These are phyloP conservation scores for Heritiera littoralis DNA, from an alignment of 345 rosid species.

Conservation along the genomic window DNA sequence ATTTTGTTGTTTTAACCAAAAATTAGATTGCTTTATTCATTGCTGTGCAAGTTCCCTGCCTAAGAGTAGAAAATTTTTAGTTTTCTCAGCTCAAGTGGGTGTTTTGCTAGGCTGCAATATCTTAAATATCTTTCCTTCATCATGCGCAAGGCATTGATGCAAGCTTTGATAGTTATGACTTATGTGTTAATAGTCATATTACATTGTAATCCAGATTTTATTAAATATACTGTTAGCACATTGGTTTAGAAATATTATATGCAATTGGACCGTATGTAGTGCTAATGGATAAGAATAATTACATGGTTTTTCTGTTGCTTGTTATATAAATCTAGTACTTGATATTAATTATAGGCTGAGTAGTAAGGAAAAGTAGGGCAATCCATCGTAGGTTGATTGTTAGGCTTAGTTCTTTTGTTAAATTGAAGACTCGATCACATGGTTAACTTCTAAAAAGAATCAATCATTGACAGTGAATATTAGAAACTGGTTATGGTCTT, in stretches of 20 bases:
- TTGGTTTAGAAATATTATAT: not conserved
- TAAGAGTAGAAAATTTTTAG: not conserved
- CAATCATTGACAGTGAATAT: not conserved
- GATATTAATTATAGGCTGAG: not conserved
- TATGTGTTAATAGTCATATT: not conserved
- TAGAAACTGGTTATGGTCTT: constrained; percentile 5
- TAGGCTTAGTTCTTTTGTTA: not conserved
- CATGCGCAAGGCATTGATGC: not conserved
- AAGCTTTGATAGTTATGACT: not conserved
- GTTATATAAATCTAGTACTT: not conserved
- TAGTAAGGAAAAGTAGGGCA: not conserved
- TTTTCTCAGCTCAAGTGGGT: not conserved
- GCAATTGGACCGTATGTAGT: not conserved
- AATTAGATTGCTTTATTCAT: not conserved
- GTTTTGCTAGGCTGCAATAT: not conserved
- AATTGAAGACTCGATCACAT: not conserved
- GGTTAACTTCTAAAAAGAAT: not conserved
- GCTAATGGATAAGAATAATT: not conserved
- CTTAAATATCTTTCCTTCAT: not conserved
- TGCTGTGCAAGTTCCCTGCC: not conserved
- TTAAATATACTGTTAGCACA: not conserved
- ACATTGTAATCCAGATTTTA: not conserved
- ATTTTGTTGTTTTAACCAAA: not conserved
- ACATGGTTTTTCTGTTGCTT: not conserved
- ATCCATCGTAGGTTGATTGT: constrained; percentile 10